Base-by-base conservation (phyloP, 257 asterid genomes). In the Rubia yunnanensis region DNA sequence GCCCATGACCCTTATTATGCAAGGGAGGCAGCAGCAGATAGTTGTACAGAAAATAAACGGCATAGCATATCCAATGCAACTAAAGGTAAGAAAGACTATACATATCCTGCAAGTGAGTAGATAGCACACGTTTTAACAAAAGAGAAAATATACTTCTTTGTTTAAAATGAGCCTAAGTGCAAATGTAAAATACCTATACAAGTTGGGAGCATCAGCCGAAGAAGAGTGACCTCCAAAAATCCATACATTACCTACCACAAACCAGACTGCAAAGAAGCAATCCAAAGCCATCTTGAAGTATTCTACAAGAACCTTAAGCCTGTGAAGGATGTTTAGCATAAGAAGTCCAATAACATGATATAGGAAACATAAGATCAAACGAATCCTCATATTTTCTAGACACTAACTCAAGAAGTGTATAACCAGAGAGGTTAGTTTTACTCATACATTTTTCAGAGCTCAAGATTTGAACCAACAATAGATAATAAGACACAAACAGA, bases 181-280 rank as follows among this genome's bases (percentile, higher is more conserved):
- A 74, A 63, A 34, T 20, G n/a, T 61, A 5, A 38, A 59, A 27
- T 79, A 88, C 99, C 96, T 90, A 82, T 94, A 94, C 88, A 94
- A 74, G 80, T 86, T 83, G 56, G 97, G 97, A 73, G 97, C 86
- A 70, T 78, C 97, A 53, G 76, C 18, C 17, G 96, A 81, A 26
- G 97, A 90, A 27, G 99, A 72, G 74, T 83, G 96, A 54, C 97
- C 97, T 27, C 97, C 95, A 63, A 90, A 94, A 65, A 94, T 82
- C 99, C 99, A 91, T 9, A 91, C 98, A 36, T 88, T 91, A 64
- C 99, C 99, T 62, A 89, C 94, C 79, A 92, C 99, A 81, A 94
- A 94, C 96, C 96, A 94, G 65, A 91, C 86, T 50, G 98, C 95
- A 77, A 88, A 88, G 84, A 88, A 91, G 86, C 98, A 91, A 84